Evolutionary conservation across 108 stramenopile genomes (phyloP).

Genomic region (Poteriospumella lacustris): DNA sequence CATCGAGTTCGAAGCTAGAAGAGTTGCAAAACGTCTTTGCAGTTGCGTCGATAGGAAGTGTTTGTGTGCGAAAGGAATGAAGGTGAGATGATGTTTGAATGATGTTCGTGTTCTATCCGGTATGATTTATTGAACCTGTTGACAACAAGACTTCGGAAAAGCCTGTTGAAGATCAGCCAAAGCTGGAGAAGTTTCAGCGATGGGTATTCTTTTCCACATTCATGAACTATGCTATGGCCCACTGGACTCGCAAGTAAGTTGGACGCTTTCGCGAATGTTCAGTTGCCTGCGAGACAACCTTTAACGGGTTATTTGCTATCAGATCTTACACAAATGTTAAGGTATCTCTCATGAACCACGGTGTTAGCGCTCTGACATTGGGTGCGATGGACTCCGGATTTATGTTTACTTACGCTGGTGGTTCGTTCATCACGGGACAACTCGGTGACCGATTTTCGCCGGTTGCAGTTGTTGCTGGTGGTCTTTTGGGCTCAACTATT

Average conservation of each 20-base stretch:
- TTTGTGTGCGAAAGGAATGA: too few relatives aligned
- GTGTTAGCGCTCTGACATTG: conserved; percentile 67
- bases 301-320: background rate
- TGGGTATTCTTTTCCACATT: conserved; percentile 88
- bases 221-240: conserved; percentile 87
- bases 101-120: too few relatives aligned
- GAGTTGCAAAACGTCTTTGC: too few relatives aligned
- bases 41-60: too few relatives aligned
- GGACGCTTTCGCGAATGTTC: background rate
- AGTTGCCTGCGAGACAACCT: background rate
- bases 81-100: too few relatives aligned
- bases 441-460: conserved; percentile 87
- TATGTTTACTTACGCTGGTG: conserved; percentile 88
- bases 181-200: conserved; percentile 8
- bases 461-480: conserved; percentile 77
- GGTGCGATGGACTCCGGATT: conserved; percentile 86
- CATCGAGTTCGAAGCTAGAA: too few relatives aligned
- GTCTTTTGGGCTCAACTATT: conserved; percentile 76
- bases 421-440: conserved; percentile 83
- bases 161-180: background rate
- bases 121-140: too few relatives aligned
- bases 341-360: conserved; percentile 62
- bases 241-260: conserved; percentile 77
- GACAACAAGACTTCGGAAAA: too few relatives aligned
- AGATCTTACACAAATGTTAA: conserved; percentile 84